A percentile compares a stretch with the other conserved stretches of the same genome.
Evolutionary conservation across 768 basidiomycete species (phyloP).

Genomic region (Asterophora lycoperdoides): DNA sequence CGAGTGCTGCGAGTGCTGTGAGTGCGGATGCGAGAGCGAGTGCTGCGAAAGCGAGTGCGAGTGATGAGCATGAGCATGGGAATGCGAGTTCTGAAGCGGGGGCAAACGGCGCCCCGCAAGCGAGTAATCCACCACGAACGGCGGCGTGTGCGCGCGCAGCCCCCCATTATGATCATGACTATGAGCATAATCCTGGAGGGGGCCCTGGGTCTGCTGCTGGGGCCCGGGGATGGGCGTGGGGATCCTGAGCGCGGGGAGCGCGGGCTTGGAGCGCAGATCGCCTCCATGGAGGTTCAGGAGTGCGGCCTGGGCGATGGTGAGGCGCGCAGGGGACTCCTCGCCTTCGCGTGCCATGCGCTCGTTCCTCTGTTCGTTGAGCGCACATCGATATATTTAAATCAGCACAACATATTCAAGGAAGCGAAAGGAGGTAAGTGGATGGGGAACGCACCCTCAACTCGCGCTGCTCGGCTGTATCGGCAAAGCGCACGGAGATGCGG

Average conservation of each 20-base stretch:
- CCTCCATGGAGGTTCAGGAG: slow-evolving; percentile 72
- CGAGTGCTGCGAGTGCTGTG: slow-evolving; percentile 16
- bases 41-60: slow-evolving; percentile 7
- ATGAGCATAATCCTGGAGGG: slow-evolving; percentile 2
- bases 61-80: no score
- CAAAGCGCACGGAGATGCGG: slow-evolving; percentile 75
- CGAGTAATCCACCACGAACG: slow-evolving; percentile 39
- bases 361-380: slow-evolving; percentile 39
- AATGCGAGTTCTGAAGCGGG: neutral
- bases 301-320: slow-evolving; percentile 77
- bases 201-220: no score
- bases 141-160: slow-evolving; percentile 12
- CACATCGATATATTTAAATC: no score
- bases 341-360: slow-evolving; percentile 60
- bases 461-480: slow-evolving; percentile 73
- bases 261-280: slow-evolving; percentile 35
- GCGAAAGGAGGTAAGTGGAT: neutral
- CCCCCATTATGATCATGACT: neutral
- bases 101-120: slow-evolving; percentile 25
- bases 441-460: slow-evolving; percentile 68
- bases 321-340: slow-evolving; percentile 56
- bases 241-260: neutral
- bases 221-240: no score
- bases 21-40: slow-evolving; percentile 1
- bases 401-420: neutral